These are phyloP conservation scores for Apocynum venetum DNA, from an alignment of 257 asterid species.

Conservation along the genomic window DNA sequence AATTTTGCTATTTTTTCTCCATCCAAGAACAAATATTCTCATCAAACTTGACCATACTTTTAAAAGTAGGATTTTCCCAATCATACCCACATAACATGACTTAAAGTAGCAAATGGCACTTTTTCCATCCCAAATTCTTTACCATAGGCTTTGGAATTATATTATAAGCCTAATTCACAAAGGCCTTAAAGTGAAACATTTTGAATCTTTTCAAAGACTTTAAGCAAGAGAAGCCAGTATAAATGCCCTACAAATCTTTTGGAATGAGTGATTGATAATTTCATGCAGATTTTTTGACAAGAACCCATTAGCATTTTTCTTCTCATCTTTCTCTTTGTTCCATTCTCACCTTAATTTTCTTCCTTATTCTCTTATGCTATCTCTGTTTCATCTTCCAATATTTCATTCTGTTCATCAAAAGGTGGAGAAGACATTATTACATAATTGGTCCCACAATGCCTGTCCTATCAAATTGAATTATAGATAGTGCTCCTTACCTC, in stretches of 20 bases:
- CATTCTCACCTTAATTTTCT: slow-evolving; percentile 9
- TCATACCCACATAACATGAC: slow-evolving; percentile 18
- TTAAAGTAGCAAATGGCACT: slow-evolving; percentile 19
- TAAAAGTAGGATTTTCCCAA: slow-evolving; percentile 8
- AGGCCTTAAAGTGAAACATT: slow-evolving; percentile 24
- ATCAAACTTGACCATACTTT: slow-evolving; percentile 8
- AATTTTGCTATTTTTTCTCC: background rate
- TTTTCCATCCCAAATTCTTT: slow-evolving; percentile 6
- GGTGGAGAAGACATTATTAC: slow-evolving; percentile 10
- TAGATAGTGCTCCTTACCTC: background rate
- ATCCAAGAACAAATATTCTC: slow-evolving; percentile 14
- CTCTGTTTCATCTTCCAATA: background rate
- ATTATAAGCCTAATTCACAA: slow-evolving; percentile 14
- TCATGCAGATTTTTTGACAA: slow-evolving; percentile 26
- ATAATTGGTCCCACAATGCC: background rate
- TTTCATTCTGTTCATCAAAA: slow-evolving; percentile 16
- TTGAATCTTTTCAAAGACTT: slow-evolving; percentile 37
- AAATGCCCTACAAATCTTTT: slow-evolving; percentile 26
- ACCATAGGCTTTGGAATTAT: slow-evolving; percentile 12
- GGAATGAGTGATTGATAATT: slow-evolving; percentile 12
- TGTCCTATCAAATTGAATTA: slow-evolving; percentile 16
- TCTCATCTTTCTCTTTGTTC: slow-evolving; percentile 15
- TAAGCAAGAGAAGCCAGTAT: slow-evolving; percentile 13
- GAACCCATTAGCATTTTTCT: slow-evolving; percentile 13
- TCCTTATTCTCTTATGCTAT: background rate